Base-by-base conservation (phyloP, 768 basidiomycete species). In the Serpula lacrymans region DNA sequence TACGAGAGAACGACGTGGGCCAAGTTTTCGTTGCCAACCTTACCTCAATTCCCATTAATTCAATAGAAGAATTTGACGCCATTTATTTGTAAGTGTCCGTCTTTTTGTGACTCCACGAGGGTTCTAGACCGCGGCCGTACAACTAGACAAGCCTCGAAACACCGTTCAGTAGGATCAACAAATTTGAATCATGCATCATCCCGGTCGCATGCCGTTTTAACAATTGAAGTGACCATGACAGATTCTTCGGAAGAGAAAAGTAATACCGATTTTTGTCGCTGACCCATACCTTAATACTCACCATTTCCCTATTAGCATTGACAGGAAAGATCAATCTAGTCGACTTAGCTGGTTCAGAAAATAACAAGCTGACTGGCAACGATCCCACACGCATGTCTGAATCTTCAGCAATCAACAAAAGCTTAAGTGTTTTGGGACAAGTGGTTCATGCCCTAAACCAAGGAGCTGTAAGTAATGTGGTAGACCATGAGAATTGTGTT, bases 331-430 rank as follows among this genome's bases (percentile, higher is more conserved):
- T 92, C 41, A 88, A 88, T 48, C 75, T 93, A 7, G 88, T 92
- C 9, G 91, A 94, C 63, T 74, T 94, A 20, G 91, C 91, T 13
- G 91, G 91, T 20, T 90, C 87, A 0, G 91, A 94, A 64, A 92
- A 92, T 54, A 93, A 92, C 60, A 93, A 88, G 71, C 70, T 86
- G 20, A 92, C 92, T 4, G 90, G 91, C 4, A 93, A 92, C 49
- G 86, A 93, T 55, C 68, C 80, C 1, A 80, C 77, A n/a, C 80
- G 92, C 2, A 90, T 93, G 84, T 79, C 82, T 2, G 92, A 95
- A 63, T 87, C 85, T 3, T 65, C 86, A 2, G 89, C 90, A 13
- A 95, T 95, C 58, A 95, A 95, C 65, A 90, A 87, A 58, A 88
- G 86, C 5, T 62, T 95, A 34, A 87, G 88, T 46, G 85, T 86